Base-by-base conservation (phyloP, 2,329 filamentous ascomycete species). In the Calonectria pseudoturangicola region DNA sequence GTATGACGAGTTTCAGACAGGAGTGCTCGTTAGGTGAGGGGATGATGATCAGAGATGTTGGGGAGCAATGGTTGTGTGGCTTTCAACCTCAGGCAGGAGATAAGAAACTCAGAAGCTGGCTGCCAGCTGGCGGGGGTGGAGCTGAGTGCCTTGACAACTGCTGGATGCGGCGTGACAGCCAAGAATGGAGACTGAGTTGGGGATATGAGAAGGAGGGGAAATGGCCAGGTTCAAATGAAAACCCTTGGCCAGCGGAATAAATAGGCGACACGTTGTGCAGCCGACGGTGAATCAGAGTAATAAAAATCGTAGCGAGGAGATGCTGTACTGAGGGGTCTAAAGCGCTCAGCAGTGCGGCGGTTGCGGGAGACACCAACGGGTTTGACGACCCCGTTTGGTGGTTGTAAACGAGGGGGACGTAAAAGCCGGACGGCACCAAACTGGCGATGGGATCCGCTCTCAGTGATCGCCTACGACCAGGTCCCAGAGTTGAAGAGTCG, bases 211-310 rank as follows among this genome's bases (percentile, higher is more conserved):
- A 58, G 30, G 50, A 48, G 66, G n/a, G 25, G 41, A 65, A 48
- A 66, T 41, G 51, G 8, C 33, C 15, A 45, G 4, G 30, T 68
- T 43, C 50, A 58, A 43, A 63, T 64, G 13, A 48, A 58, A 50
- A 60, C n/a, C 30, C 28, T 30, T 25, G 41, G 30, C 41, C 43
- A 56, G 47, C 18, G 28, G 68, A 73, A 72, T 72, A 73, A 73
- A 64, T 66, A 74, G 70, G 75, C 71, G 47, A 73, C 74, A 73
- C 71, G 70, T 68, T 75, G 72, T 73, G 71, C 72, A 71, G 74
- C 74, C 66, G 51, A 71, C 30, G 66, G 65, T 76, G 75, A 78
- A 72, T 75, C 64, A 67, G 69, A 68, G n/a, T 69, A 58, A 36
- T 36, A 36, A 36, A 36, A 45, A 41, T 21, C 70, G 69, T 27